Evolutionary conservation across 768 basidiomycete species (phyloP).

Genomic region (Suillus alpinus): DNA sequence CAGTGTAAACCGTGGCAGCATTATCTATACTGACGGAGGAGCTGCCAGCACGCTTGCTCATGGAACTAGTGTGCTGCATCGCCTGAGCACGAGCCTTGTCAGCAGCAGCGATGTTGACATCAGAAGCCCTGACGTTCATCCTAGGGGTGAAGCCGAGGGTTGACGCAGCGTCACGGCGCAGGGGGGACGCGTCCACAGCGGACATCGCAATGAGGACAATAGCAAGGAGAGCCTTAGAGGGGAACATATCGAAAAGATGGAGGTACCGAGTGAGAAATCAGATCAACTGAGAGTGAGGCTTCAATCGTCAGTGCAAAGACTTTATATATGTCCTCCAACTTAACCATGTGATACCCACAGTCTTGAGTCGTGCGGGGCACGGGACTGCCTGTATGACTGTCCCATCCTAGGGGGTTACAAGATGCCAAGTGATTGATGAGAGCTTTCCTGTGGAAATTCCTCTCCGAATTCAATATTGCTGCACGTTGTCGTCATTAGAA

Average conservation of each 20-base stretch:
- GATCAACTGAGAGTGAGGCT: slow-evolving; percentile 3
- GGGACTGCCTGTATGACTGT: neutral
- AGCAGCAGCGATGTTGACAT: slow-evolving; percentile 10
- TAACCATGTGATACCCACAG: neutral
- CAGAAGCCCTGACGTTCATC: slow-evolving; percentile 8
- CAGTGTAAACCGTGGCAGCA: slow-evolving; percentile 20
- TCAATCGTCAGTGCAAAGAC: neutral
- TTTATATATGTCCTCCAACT: neutral
- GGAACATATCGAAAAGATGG: slow-evolving; percentile 16
- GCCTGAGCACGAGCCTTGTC: slow-evolving; percentile 21
- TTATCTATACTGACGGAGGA: slow-evolving; percentile 16
- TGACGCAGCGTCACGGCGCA: slow-evolving; percentile 3
- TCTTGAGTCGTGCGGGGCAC: neutral
- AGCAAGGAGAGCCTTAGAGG: slow-evolving; percentile 8
- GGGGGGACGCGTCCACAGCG: slow-evolving; percentile 13
- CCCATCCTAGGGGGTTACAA: neutral
- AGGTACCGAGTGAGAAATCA: neutral
- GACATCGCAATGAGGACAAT: slow-evolving; percentile 15
- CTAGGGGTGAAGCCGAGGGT: slow-evolving; percentile 14
- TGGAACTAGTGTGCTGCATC: neutral
- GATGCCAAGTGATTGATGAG: neutral
- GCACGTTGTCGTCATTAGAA: neutral
- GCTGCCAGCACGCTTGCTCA: slow-evolving; percentile 9
- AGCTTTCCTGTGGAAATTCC: neutral
- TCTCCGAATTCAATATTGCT: neutral